Percentiles rank a stretch among this genome's conserved stretches.
These are phyloP conservation scores for Blastobotrys robertii DNA, from an alignment of 805 yeast genomes.

Conservation along the genomic window DNA sequence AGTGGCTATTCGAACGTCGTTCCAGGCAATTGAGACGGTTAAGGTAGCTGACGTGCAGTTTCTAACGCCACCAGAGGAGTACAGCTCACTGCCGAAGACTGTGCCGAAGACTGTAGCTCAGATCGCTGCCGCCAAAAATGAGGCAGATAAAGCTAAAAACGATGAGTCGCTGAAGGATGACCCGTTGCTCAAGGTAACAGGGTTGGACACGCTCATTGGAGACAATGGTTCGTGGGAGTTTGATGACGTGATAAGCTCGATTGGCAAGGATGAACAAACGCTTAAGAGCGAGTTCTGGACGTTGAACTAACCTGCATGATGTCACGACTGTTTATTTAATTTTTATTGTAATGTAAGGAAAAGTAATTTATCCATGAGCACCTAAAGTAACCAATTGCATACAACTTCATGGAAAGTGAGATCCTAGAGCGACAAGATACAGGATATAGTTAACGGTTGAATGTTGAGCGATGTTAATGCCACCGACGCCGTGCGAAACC, in stretches of 20 bases:
- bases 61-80: constrained; percentile 22
- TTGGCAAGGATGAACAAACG: constrained; percentile 16
- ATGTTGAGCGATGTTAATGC: too few relatives aligned
- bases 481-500: too few relatives aligned
- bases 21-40: constrained; percentile 24
- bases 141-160: neutral
- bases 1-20: constrained; percentile 25
- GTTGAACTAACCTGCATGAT: constrained; percentile 4
- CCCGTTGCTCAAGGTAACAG: neutral
- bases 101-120: constrained; percentile 1
- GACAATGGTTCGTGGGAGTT: constrained; percentile 17
- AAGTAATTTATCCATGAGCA: too few relatives aligned
- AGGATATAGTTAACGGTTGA: too few relatives aligned
- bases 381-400: too few relatives aligned
- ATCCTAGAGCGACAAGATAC: too few relatives aligned
- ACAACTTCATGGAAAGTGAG: too few relatives aligned
- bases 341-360: neutral
- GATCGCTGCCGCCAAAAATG: neutral
- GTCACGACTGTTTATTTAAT: neutral
- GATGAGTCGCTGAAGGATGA: neutral
- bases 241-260: constrained; percentile 14
- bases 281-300: constrained; percentile 21
- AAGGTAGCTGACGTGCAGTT: constrained; percentile 21
- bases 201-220: too few relatives aligned
- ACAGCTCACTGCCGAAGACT: constrained; percentile 1